A percentile compares a stretch with the other conserved stretches of the same genome.
phyloP scores from a whole-genome alignment of 1,139 yeast species.

The Saccharomyces hybrid region DNA sequence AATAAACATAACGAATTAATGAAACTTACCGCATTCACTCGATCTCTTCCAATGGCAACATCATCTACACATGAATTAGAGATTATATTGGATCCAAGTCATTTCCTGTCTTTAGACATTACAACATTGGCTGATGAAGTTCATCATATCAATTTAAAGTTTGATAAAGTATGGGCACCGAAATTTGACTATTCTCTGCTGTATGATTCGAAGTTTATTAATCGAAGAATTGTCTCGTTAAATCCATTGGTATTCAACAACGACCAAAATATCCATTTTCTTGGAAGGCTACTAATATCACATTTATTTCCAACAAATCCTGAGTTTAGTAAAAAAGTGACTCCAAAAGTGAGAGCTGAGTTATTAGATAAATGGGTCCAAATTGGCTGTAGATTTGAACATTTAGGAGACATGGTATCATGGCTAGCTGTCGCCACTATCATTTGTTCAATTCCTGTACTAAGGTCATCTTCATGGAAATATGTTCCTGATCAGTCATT shows the following conservation, averaged over 20 bases:
- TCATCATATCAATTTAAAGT: constrained; percentile 49
- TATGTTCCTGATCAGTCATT: constrained; percentile 54
- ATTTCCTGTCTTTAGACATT: constrained; percentile 42
- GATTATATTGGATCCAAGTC: constrained; percentile 26
- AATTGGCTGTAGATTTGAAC: constrained; percentile 70
- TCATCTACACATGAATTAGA: constrained; percentile 7
- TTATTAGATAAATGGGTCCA: constrained; percentile 79
- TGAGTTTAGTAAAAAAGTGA: constrained; percentile 15
- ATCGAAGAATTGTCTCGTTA: constrained; percentile 17
- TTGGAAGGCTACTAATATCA: constrained; percentile 61
- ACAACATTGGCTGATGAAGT: constrained; percentile 48
- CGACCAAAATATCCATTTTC: constrained; percentile 59
- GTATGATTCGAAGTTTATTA: constrained; percentile 41
- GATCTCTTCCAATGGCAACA: constrained; percentile 7
- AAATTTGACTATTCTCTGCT: constrained; percentile 51
- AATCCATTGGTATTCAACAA: constrained; percentile 63
- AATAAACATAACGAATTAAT: constrained; percentile 38
- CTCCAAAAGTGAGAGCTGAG: constrained; percentile 46
- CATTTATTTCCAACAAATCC: constrained; percentile 48
- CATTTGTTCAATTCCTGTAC: constrained; percentile 72
- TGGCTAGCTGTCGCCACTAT: constrained; percentile 89
- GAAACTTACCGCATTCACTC: constrained; percentile 28
- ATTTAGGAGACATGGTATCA: constrained; percentile 85
- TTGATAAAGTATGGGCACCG: constrained; percentile 66
- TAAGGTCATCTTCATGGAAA: constrained; percentile 73